Evolutionary conservation across 495 filamentous ascomycete genomes (phyloP).

Genomic region (Cudoniella acicularis): DNA sequence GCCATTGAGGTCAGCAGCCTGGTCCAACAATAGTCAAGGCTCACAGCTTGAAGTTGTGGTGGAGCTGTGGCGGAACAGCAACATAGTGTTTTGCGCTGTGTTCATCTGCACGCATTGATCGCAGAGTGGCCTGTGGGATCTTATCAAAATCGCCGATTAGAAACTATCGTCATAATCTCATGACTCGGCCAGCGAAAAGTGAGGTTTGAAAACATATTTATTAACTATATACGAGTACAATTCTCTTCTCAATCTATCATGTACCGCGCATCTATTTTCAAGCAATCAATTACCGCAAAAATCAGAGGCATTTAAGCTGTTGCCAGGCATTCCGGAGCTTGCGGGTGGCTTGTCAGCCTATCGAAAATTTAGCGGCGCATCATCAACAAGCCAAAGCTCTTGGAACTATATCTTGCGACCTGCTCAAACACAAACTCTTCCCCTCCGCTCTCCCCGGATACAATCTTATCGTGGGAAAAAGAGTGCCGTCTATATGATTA

Average conservation of each 20-base stretch:
- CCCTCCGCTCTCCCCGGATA: not conserved
- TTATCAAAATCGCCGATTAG: not conserved
- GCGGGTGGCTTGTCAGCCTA: constrained; percentile 6
- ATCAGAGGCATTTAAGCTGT: not conserved
- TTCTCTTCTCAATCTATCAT: not conserved
- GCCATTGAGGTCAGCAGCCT: not conserved
- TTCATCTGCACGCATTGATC: not conserved
- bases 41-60: not conserved
- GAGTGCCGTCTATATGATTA: not conserved
- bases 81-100: not conserved
- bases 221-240: no score
- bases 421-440: not conserved
- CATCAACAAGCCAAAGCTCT: not conserved
- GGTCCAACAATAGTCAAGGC: not conserved
- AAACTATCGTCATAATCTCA: not conserved
- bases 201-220: no score
- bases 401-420: not conserved
- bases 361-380: not conserved
- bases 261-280: not conserved
- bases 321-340: not conserved
- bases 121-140: not conserved
- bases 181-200: not conserved
- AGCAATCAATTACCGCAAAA: not conserved
- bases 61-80: not conserved
- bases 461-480: not conserved